Base-by-base conservation (phyloP, 208 protist species). In the Leishmania tarentolae region DNA sequence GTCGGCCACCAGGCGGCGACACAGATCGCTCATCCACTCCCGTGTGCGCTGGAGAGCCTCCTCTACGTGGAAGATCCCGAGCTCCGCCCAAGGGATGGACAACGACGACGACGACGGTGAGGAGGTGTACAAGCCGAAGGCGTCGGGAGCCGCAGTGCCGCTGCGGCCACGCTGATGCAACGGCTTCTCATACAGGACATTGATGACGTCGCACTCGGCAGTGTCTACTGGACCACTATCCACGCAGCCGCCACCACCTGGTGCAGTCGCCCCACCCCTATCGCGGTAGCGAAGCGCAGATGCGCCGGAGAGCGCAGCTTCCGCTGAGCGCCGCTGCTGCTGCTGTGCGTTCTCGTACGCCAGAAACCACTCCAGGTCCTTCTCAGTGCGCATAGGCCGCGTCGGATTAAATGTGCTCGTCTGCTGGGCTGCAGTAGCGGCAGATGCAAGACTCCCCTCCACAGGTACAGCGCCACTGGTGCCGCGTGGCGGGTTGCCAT, bases 21-120 rank as follows among this genome's bases (percentile, higher is more conserved):
- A 96, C 53, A 92, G 44, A 31, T 90, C 85, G 9, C 85, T 87
- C 31, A 95, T 72, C 90, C 91, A 95, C 81, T 92, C 85, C 1
- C 92, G 86, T 56, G 87, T 78, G 56, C 88, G 90, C 46, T 80
- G 65, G 56, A 93, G 79, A 8, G 87, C 87, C 61, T 87, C 83
- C n/a, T 92, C 88, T 0, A 88, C 84, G 63, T 92, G 86, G 13
- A 44, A 11, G 61, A 97, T 86, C 35, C 87, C 87, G 3, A 97
- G 72, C n/a, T 61, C 83, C 11, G 75, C 78, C 90, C 90, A 95
- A 31, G 88, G 83, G 19, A 89, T 76, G 9, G 86, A 85, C 31
- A 82, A 74, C 8, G 76, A 50, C 71, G 79, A 57, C 19, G 76
- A 44, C 69, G 78, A 53, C 19, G 37, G 28, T 5, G 70, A 17